phyloP scores from a whole-genome alignment of 164 flowering plant species.

The Cinnamomum micranthum region DNA sequence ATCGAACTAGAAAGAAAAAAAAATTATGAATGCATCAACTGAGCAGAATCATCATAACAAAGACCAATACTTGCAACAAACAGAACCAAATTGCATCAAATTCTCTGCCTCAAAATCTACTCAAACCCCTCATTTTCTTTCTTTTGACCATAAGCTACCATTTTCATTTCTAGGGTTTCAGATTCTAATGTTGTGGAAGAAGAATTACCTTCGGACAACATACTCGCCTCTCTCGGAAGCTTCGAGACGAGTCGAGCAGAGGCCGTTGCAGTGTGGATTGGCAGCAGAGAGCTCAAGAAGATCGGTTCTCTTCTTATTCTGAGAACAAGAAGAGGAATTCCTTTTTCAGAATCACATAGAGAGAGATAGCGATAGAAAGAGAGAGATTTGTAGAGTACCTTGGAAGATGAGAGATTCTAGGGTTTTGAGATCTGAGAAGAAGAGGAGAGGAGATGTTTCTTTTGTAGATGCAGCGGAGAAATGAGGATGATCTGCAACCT shows the following conservation, averaged over 20 bases:
- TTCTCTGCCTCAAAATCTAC: too few species aligned
- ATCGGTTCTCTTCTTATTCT: slow-evolving; percentile 39
- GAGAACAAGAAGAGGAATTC: background rate
- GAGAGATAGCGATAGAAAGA: background rate
- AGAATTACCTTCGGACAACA: slow-evolving; percentile 26
- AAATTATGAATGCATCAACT: too few species aligned
- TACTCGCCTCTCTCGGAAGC: slow-evolving; percentile 28
- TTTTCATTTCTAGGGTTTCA: too few species aligned
- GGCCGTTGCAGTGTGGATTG: slow-evolving; percentile 38
- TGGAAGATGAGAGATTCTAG: slow-evolving; percentile 16
- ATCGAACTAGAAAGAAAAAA: too few species aligned
- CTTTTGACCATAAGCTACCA: too few species aligned
- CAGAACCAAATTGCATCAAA: too few species aligned
- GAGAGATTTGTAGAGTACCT: too few species aligned
- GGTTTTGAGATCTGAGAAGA: slow-evolving; percentile 14
- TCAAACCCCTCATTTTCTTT: too few species aligned
- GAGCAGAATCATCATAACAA: too few species aligned
- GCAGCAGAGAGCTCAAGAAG: slow-evolving; percentile 33
- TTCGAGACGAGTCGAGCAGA: slow-evolving; percentile 49
- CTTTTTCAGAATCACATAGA: background rate
- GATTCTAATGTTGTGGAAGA: background rate
- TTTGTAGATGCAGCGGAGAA: background rate
- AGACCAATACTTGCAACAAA: too few species aligned
- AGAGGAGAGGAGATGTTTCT: slow-evolving; percentile 7
- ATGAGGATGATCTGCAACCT: background rate